Conservation (phyloP, 2,329 filamentous ascomycete species). For the Xylaria multiplex region DNA sequence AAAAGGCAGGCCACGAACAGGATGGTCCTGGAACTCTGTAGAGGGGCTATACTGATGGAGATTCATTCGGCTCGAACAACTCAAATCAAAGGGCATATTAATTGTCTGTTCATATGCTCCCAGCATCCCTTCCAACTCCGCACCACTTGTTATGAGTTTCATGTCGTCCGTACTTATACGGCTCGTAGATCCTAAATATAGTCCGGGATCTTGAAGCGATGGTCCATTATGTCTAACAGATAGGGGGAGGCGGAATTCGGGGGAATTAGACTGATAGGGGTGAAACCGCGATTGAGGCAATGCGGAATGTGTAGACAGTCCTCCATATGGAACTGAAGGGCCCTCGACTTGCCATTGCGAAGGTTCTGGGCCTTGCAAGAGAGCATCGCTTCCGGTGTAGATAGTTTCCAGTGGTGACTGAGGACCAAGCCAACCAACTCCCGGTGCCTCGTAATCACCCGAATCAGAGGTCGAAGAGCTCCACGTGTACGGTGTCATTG, state of each 20-base stretch:
- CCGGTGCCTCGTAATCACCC: neutral
- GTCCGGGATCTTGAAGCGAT: neutral
- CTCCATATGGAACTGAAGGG: neutral
- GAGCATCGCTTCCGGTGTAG: neutral
- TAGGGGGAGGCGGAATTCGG: slow-evolving; percentile 4
- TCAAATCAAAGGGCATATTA: neutral
- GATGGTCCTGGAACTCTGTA: neutral
- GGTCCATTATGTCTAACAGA: neutral
- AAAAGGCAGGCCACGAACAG: neutral
- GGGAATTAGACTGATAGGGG: neutral
- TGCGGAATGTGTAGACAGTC: neutral
- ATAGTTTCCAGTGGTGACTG: neutral
- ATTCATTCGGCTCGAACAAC: neutral
- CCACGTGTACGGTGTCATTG: neutral
- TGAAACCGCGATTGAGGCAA: neutral
- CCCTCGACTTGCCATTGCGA: slow-evolving; percentile 7
- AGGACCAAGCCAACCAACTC: neutral
- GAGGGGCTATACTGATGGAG: slow-evolving; percentile 2
- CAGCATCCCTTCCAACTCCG: neutral
- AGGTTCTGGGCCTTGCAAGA: neutral
- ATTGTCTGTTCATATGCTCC: slow-evolving; percentile 4
- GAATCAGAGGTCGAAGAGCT: slow-evolving; percentile 11
- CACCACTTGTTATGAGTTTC: neutral
- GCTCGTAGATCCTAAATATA: neutral
- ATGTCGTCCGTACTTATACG: neutral